Evolutionary conservation across 2,329 filamentous ascomycete species (phyloP).

Genomic region (Alternaria infectoria): DNA sequence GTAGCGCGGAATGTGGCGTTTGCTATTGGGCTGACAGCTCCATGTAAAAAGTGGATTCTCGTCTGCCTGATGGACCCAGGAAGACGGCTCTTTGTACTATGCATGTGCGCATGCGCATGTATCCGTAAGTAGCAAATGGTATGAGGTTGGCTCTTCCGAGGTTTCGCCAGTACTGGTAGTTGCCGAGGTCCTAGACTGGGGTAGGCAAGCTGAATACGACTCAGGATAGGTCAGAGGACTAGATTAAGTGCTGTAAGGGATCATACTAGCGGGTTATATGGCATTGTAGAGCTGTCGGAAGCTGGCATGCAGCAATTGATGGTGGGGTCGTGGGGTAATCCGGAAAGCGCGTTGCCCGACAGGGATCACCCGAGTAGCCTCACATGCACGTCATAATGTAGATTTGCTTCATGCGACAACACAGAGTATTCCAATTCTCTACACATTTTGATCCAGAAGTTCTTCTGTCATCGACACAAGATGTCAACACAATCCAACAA

Average conservation of each 20-base stretch:
- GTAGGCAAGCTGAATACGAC: background rate
- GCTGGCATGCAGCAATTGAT: background rate
- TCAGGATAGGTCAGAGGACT: background rate
- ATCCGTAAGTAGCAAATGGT: constrained; percentile 4
- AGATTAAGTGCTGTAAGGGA: background rate
- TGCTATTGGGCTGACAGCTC: background rate
- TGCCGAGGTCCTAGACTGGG: background rate
- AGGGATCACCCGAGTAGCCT: constrained; percentile 5
- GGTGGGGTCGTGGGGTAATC: background rate
- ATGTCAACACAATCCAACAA: constrained; percentile 9
- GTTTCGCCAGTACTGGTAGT: background rate
- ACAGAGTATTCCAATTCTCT: background rate
- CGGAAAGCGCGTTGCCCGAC: background rate
- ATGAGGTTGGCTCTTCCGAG: background rate
- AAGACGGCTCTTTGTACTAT: background rate
- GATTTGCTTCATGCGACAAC: background rate
- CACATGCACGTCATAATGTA: constrained; percentile 13
- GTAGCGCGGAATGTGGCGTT: background rate
- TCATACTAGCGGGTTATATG: background rate
- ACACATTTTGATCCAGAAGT: too few species aligned
- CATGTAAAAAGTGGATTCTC: background rate
- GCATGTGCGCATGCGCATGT: background rate
- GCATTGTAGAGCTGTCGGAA: background rate
- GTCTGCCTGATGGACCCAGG: background rate
- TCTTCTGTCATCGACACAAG: too few species aligned